phyloP scores from a whole-genome alignment of 306 rosid genomes.

The Cicer arietinum region DNA sequence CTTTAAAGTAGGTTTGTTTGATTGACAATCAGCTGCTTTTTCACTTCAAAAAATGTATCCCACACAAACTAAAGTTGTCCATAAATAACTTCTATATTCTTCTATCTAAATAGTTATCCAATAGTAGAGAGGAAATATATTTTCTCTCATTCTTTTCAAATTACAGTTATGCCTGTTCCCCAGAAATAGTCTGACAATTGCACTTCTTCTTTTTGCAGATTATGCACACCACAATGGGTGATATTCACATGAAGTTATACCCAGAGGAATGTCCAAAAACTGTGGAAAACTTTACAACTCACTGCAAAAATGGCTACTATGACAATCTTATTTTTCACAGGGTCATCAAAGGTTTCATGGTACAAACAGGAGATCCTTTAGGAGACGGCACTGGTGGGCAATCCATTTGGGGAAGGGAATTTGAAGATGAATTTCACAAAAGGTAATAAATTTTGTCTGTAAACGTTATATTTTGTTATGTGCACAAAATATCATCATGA shows the following conservation, averaged over 20 bases:
- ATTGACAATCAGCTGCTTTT: slow-evolving; percentile 5
- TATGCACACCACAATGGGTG: slow-evolving; percentile 96
- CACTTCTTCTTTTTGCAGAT: slow-evolving; percentile 58
- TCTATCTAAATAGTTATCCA: slow-evolving; percentile 21
- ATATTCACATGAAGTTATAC: slow-evolving; percentile 88
- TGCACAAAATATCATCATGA: slow-evolving; percentile 16
- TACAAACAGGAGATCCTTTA: slow-evolving; percentile 99
- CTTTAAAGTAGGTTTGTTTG: slow-evolving; percentile 21
- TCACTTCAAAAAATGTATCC: background rate
- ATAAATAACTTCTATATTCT: background rate
- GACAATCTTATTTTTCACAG: slow-evolving; percentile 95
- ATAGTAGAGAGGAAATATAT: slow-evolving; percentile 19
- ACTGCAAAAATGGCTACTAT: slow-evolving; percentile 93
- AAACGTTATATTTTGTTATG: background rate
- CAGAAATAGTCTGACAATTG: slow-evolving; percentile 6
- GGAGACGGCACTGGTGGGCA: slow-evolving; percentile 99
- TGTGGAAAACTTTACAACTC: slow-evolving; percentile 98
- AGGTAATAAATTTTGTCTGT: slow-evolving; percentile 58
- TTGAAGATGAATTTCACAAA: slow-evolving; percentile 98
- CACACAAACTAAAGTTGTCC: slow-evolving; percentile 10
- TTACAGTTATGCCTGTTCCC: background rate
- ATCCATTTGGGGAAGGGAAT: slow-evolving; percentile 99
- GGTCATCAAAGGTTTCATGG: slow-evolving; percentile 96
- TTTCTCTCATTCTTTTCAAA: slow-evolving; percentile 16
- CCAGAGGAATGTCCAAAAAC: slow-evolving; percentile 99